Evolutionary conservation across 495 filamentous ascomycete species (phyloP), one percentile per base, ranked within the genome.

Genomic region (Astrothelium macrocarpum): DNA sequence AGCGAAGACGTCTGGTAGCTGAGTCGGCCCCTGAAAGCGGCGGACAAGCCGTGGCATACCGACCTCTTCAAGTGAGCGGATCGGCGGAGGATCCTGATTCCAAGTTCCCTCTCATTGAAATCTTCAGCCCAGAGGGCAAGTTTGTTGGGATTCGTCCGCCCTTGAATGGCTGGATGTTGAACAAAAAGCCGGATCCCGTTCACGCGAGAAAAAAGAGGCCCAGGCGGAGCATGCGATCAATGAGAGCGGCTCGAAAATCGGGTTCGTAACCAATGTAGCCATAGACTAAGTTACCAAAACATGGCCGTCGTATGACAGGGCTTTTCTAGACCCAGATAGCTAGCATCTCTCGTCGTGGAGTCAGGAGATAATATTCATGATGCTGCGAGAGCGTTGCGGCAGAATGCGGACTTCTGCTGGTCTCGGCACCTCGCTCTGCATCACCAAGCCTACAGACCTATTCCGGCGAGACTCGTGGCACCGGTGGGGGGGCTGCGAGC

Each of bases 101-200:
- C 1, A 63, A 59, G 26, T 85, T 82, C 71, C 91, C 90, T 2
- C 78, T 83, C 23, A 79, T 99, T 5, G 94, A 97, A 66, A 83
- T 97, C 1, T 95, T 87, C 68, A 90, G 81, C 43, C 94, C 95
- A 0, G 80, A 91, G 46, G 94, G 94, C 1, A 84, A 83, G 72
- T 90, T 87, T 66, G 78, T 97, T 31, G 87, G 80, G 2, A 72
- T 75, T 2, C 80, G 94, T 43, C 72, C 67, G 66, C 87, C 91
- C 1, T 88, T 98, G 78, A 86, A 88, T 67, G 90, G 82, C 42
- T 94, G 85, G 85, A 36, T 82, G 66, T 60, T 79, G 23, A 71
- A 71, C n/a, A 63, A 68, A 64, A 62, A 72, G 60, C 49, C 58
- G 16, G 59, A 64, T 46, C 20, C 59, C 1, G 59, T 45, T 29